These are phyloP conservation scores for Cytospora schulzeri DNA, from an alignment of 2,329 filamentous ascomycete genomes.

Conservation along the genomic window DNA sequence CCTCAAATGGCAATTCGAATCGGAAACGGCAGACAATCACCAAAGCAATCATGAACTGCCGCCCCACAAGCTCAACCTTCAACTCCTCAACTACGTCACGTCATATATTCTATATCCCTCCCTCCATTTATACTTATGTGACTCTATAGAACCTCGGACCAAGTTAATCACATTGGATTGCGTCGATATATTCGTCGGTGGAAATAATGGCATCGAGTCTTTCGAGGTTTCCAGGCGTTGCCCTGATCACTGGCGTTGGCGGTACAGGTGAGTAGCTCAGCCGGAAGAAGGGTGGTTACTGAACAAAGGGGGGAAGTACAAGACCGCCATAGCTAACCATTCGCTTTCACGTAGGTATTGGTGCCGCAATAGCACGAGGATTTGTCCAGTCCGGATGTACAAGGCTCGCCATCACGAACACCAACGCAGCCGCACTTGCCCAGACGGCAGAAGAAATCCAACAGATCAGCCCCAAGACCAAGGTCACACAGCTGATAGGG, in stretches of 20 bases:
- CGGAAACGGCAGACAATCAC: neutral
- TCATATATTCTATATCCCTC: neutral
- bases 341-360: slow-evolving; percentile 48
- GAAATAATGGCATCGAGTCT: slow-evolving; percentile 8
- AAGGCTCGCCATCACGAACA: slow-evolving; percentile 56
- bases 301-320: neutral
- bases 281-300: neutral
- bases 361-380: slow-evolving; percentile 52
- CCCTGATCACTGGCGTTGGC: slow-evolving; percentile 50
- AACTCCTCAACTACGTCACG: neutral
- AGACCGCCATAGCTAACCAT: neutral
- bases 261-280: slow-evolving; percentile 43
- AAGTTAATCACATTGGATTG: neutral
- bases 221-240: slow-evolving; percentile 31
- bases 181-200: neutral
- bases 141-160: neutral
- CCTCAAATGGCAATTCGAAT: neutral
- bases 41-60: neutral
- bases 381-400: slow-evolving; percentile 54
- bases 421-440: slow-evolving; percentile 45
- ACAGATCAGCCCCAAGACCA: slow-evolving; percentile 37
- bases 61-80: neutral
- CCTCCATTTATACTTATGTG: neutral
- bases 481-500: slow-evolving; percentile 42
- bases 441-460: slow-evolving; percentile 39